Conservation (phyloP, 345 rosid genomes). For the Gossypium arboreum region DNA sequence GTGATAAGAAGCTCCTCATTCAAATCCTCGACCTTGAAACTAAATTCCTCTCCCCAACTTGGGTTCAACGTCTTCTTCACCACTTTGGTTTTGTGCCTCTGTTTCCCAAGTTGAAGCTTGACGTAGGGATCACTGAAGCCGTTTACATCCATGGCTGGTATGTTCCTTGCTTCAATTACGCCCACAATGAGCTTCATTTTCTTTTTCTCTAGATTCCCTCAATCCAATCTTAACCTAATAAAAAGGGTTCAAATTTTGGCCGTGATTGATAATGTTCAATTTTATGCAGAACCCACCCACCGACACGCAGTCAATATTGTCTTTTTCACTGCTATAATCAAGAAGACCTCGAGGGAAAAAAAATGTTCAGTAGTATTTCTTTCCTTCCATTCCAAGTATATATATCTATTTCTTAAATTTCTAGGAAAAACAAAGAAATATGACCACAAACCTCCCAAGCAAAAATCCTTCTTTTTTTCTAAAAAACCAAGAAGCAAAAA, state of each 20-base stretch:
- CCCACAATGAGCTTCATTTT: slow-evolving; percentile 73
- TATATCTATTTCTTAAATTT: no score
- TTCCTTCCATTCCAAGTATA: no score
- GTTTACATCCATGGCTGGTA: slow-evolving; percentile 85
- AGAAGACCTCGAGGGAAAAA: background rate
- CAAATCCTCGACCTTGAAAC: slow-evolving; percentile 93
- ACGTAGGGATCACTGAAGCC: slow-evolving; percentile 93
- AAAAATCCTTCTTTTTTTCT: no score
- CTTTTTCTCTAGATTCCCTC: background rate
- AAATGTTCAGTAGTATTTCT: background rate
- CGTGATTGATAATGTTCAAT: background rate
- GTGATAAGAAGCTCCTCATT: slow-evolving; percentile 67
- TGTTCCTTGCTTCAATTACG: slow-evolving; percentile 74
- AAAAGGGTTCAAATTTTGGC: background rate
- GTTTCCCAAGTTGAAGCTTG: slow-evolving; percentile 72
- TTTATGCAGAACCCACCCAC: background rate
- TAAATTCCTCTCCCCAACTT: slow-evolving; percentile 84
- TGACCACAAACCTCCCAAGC: no score
- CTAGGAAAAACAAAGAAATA: no score
- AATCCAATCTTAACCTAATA: background rate
- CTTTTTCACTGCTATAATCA: background rate
- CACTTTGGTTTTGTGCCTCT: slow-evolving; percentile 70
- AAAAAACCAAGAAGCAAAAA: no score
- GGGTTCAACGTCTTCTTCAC: slow-evolving; percentile 87
- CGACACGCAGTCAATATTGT: background rate